Evolutionary conservation across 1,284 basidiomycete genomes (phyloP).

Genomic region (Pseudozyma tsukubaensis): DNA sequence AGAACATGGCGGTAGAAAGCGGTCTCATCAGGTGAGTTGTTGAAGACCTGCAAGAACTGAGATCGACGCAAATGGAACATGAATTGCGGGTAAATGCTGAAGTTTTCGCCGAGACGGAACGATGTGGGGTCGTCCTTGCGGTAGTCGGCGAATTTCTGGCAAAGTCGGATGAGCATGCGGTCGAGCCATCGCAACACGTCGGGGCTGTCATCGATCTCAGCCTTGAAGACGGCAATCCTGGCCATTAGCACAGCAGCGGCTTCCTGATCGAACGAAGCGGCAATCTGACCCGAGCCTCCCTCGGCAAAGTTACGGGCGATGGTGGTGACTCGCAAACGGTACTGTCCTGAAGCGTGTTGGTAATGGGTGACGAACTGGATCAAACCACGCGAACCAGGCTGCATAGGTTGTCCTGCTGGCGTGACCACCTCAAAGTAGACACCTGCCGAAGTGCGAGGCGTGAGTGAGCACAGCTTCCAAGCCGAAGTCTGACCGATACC

Average conservation of each 20-base stretch:
- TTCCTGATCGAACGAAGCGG: slow-evolving; percentile 96
- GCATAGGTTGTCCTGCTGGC: slow-evolving; percentile 93
- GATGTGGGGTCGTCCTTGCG: slow-evolving; percentile 95
- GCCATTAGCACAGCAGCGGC: slow-evolving; percentile 98
- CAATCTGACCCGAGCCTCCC: slow-evolving; percentile 90
- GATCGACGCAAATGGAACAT: slow-evolving; percentile 99
- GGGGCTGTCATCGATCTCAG: slow-evolving; percentile 97
- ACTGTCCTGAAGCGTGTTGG: slow-evolving; percentile 94
- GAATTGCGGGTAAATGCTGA: slow-evolving; percentile 99
- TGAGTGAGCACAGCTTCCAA: slow-evolving; percentile 95
- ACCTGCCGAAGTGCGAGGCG: slow-evolving; percentile 86
- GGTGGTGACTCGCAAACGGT: slow-evolving; percentile 92
- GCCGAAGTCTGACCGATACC: slow-evolving; percentile 99
- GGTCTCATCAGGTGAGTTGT: slow-evolving; percentile 99
- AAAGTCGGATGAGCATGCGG: slow-evolving; percentile 96
- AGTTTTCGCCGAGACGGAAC: slow-evolving; percentile 93
- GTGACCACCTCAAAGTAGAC: slow-evolving; percentile 99
- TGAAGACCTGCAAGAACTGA: slow-evolving; percentile 99
- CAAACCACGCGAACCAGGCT: slow-evolving; percentile 89
- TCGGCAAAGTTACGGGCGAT: slow-evolving; percentile 97
- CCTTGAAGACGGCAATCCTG: slow-evolving; percentile 98
- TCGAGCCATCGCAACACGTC: slow-evolving; percentile 98
- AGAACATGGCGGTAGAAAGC: slow-evolving; percentile 98
- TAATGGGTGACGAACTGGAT: slow-evolving; percentile 99
- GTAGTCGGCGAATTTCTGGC: slow-evolving; percentile 99